A percentile compares a stretch with the other conserved stretches of the same genome.
Evolutionary conservation across 139 green algal genomes (phyloP).

Genomic region (Coelastrella sp.): DNA sequence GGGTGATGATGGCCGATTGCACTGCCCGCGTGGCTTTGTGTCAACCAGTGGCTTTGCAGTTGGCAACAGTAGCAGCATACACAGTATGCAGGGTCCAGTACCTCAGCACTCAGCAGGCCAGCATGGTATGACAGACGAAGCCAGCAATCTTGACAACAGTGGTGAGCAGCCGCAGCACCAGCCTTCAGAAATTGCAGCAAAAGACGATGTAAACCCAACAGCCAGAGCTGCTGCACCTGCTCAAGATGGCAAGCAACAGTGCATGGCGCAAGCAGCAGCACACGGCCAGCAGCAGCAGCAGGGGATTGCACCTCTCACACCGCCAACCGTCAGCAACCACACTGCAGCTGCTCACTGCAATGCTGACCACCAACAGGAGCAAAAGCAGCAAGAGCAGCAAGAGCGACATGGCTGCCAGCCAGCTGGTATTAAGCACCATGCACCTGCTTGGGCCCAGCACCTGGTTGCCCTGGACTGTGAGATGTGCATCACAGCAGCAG

Average conservation of each 20-base stretch:
- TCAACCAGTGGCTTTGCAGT: not conserved
- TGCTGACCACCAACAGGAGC: not conserved
- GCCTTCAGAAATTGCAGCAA: not conserved
- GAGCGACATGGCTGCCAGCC: not conserved
- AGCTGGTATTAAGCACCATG: not conserved
- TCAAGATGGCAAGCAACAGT: too few species aligned
- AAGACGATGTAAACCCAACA: slow-evolving; percentile 9
- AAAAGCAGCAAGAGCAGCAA: slow-evolving; percentile 3
- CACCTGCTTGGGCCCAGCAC: slow-evolving; percentile 5
- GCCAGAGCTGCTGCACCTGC: not conserved
- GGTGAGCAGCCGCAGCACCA: not conserved
- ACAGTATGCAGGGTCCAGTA: not conserved
- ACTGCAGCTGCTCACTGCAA: not conserved
- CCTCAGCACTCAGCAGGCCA: slow-evolving; percentile 28
- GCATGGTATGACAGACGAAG: not conserved
- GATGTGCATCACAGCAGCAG: slow-evolving; percentile 82
- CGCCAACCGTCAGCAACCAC: not conserved
- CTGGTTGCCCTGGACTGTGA: slow-evolving; percentile 90
- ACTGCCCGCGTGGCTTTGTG: slow-evolving; percentile 52
- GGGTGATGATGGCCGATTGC: slow-evolving; percentile 29
- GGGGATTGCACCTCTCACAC: not conserved
- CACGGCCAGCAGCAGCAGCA: slow-evolving; percentile 14
- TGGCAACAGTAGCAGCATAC: slow-evolving; percentile 13
- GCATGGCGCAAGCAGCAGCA: too few species aligned
- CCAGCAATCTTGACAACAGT: not conserved